Conservation (phyloP, 371 early-diverging fungal genomes). For the Mortierella sp. region DNA sequence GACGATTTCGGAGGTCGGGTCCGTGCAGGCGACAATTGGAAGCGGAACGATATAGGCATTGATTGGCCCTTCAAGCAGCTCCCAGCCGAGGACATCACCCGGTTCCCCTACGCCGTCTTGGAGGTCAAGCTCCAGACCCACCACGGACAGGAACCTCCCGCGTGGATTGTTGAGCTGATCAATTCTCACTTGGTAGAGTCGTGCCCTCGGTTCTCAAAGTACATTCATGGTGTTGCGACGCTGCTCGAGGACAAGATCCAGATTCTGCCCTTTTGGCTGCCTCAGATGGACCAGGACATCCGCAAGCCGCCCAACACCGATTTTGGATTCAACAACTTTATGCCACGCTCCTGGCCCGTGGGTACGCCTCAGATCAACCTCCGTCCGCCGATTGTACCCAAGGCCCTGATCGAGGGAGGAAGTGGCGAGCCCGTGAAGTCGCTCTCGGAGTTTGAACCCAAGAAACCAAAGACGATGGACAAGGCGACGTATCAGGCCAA, state of each 20-base stretch:
- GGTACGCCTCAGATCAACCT: slow-evolving; percentile 45
- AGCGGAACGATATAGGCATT: slow-evolving; percentile 88
- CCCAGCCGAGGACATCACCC: slow-evolving; percentile 81
- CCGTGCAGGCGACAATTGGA: slow-evolving; percentile 89
- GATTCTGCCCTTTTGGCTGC: slow-evolving; percentile 98
- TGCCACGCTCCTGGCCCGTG: slow-evolving; percentile 60
- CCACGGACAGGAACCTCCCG: slow-evolving; percentile 86
- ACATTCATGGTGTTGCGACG: slow-evolving; percentile 96
- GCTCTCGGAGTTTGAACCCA: slow-evolving; percentile 56
- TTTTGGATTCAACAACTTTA: slow-evolving; percentile 65
- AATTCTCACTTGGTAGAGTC: slow-evolving; percentile 94
- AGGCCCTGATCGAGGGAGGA: slow-evolving; percentile 26
- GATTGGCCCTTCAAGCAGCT: slow-evolving; percentile 91
- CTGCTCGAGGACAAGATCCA: slow-evolving; percentile 89
- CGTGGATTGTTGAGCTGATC: slow-evolving; percentile 94
- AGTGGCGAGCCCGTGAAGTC: slow-evolving; percentile 39
- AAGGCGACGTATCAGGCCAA: slow-evolving; percentile 51
- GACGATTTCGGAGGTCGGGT: slow-evolving; percentile 79
- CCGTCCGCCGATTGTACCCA: slow-evolving; percentile 18
- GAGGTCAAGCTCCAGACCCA: slow-evolving; percentile 96
- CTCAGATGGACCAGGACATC: slow-evolving; percentile 95
- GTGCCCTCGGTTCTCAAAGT: slow-evolving; percentile 98
- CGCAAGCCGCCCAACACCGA: slow-evolving; percentile 74
- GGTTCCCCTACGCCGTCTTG: slow-evolving; percentile 98
- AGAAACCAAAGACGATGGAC: slow-evolving; percentile 57